phyloP scores from a whole-genome alignment of 2,329 filamentous ascomycete genomes.

The Microsporum canis region DNA sequence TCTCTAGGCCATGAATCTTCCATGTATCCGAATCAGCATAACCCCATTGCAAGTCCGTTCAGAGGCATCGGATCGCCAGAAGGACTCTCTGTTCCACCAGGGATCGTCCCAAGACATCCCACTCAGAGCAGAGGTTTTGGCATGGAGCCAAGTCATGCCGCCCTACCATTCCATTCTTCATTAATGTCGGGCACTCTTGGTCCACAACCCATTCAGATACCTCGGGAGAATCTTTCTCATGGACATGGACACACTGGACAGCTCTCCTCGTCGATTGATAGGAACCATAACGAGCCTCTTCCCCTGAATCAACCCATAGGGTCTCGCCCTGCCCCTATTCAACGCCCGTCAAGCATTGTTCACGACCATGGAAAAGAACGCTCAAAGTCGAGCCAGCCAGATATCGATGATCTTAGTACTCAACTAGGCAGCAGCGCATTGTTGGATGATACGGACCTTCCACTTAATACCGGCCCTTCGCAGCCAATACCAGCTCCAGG shows the following conservation, averaged over 20 bases:
- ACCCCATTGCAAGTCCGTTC: constrained; percentile 44
- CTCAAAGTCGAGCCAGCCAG: constrained; percentile 37
- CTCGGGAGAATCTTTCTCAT: constrained; percentile 34
- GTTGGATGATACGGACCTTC: constrained; percentile 60
- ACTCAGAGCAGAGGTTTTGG: constrained; percentile 45
- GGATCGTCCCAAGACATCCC: constrained; percentile 51
- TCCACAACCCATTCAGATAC: constrained; percentile 20
- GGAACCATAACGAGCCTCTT: constrained; percentile 48
- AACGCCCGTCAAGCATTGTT: constrained; percentile 64
- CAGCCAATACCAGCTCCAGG: constrained; percentile 34
- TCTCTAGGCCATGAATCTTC: constrained; percentile 43
- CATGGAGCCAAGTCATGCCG: constrained; percentile 35
- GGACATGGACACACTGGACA: constrained; percentile 57
- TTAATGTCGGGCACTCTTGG: constrained; percentile 32
- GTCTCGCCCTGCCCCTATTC: constrained; percentile 73
- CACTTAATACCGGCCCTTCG: constrained; percentile 43
- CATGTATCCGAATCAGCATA: constrained; percentile 43
- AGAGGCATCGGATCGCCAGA: constrained; percentile 43
- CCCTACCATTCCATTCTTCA: constrained; percentile 31
- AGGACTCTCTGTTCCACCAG: constrained; percentile 45
- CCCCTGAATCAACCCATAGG: constrained; percentile 56
- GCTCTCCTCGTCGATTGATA: constrained; percentile 53
- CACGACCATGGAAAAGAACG: constrained; percentile 36
- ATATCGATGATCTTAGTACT: constrained; percentile 60
- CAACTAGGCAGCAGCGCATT: constrained; percentile 87